phyloP scores from a whole-genome alignment of 129 eudicot genomes.

The Sambucus nigra region DNA sequence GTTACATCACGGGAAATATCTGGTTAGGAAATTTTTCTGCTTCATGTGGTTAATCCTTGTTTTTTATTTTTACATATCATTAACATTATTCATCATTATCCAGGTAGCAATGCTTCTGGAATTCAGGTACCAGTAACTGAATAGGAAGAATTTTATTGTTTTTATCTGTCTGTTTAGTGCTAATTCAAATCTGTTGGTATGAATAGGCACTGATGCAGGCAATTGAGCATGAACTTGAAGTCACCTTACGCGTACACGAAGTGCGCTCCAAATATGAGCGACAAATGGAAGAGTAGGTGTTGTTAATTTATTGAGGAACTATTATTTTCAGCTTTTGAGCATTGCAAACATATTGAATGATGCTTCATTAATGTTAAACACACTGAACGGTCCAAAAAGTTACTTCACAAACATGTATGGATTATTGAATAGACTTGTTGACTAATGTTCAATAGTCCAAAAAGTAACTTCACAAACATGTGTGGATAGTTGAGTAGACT shows the following conservation, averaged over 20 bases:
- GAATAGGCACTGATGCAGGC: conserved; percentile 77
- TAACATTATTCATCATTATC: conserved; percentile 8
- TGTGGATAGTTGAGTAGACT: too few relatives aligned
- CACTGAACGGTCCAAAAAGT: too few relatives aligned
- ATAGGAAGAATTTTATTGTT: not conserved
- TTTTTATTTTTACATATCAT: conserved; percentile 1
- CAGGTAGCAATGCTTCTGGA: conserved; percentile 56
- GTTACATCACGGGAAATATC: conserved; percentile 57
- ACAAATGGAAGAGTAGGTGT: conserved; percentile 81
- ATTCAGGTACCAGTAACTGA: conserved; percentile 45
- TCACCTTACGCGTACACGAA: conserved; percentile 85
- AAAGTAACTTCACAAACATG: too few relatives aligned
- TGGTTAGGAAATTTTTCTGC: conserved; percentile 31
- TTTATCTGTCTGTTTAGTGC: not conserved
- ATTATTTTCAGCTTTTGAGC: too few relatives aligned
- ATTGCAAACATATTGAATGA: too few relatives aligned
- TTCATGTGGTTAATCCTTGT: not conserved
- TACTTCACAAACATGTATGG: too few relatives aligned
- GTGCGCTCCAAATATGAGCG: conserved; percentile 88
- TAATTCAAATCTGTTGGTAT: not conserved
- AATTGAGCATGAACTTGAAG: conserved; percentile 90
- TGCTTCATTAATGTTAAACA: too few relatives aligned
- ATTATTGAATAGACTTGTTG: too few relatives aligned
- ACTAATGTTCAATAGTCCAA: too few relatives aligned
- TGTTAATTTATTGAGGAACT: not conserved